Evolutionary conservation across 257 asterid species (phyloP), one percentile per base, ranked within the genome.

Genomic region (Verbascum thapsus): DNA sequence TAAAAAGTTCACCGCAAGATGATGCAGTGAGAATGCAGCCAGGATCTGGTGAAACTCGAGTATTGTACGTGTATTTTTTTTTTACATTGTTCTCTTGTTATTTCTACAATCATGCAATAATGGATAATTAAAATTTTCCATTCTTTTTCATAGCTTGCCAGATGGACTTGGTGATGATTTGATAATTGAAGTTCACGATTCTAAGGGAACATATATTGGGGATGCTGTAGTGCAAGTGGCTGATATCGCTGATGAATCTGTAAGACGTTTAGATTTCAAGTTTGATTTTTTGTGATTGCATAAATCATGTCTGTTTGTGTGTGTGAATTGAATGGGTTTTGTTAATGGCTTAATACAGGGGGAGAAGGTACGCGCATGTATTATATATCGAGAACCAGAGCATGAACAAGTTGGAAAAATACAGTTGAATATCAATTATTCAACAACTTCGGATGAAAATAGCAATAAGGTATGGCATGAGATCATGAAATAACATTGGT

Each of bases 121-220:
- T 30, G 32, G 43, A 59, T 58, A 48, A 35, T n/a, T 64, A 13
- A 34, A 53, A 35, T 60, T 48, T 38, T 41, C 44, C 15, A 12
- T 47, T 60, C 32, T 42, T 37, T 15, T 41, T 17, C 62, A 44
- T 73, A 84, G 87, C 72, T 71, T 84, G 69, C 85, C 88, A 0
- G 88, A 84, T 55, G 85, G 88, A 39, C 55, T 78, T 34, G 91
- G 85, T 12, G 91, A 84, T 58, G 83, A 81, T 72, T 72, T 84
- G 45, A 64, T 81, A 26, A 68, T 81, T 69, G 85, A 84, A 72
- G 80, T 84, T 38, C 68, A 40, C 22, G 87, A 84, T 69, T 81
- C 81, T n/a, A 84, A 81, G 51, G 87, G 83, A 58, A 76, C 69
- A 19, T 64, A 72, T 38, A 73, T 77, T 64, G 91, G 85, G 17